A percentile compares a stretch with the other conserved stretches of the same genome.
Conservation (phyloP, 371 early-diverging fungal genomes). For the Rhizopus sp. region DNA sequence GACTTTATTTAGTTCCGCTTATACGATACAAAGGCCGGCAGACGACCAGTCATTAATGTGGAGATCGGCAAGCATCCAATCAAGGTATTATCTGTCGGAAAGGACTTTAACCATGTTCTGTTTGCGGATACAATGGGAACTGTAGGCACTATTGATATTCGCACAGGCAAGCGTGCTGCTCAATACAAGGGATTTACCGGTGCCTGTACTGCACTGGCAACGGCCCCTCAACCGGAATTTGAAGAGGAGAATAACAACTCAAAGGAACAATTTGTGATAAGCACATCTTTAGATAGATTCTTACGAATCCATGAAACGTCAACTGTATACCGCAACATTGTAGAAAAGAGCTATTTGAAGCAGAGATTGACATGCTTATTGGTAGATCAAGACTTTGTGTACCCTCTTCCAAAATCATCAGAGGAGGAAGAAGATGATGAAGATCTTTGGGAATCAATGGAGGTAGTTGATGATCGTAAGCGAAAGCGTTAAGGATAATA, state of each 20-base stretch:
- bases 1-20: constrained; percentile 60
- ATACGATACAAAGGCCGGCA: constrained; percentile 73
- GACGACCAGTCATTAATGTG: constrained; percentile 70
- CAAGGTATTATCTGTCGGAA: constrained; percentile 46
- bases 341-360: constrained; percentile 79
- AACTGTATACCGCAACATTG: constrained; percentile 55
- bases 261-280: constrained; percentile 41
- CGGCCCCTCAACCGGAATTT: constrained; percentile 33
- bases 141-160: constrained; percentile 67
- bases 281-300: constrained; percentile 79
- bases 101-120: constrained; percentile 60
- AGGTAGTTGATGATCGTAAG: constrained; percentile 23
- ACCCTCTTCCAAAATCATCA: constrained; percentile 34
- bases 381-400: constrained; percentile 60
- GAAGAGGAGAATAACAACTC: constrained; percentile 7
- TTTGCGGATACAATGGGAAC: constrained; percentile 79
- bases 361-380: constrained; percentile 73
- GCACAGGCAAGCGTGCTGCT: constrained; percentile 53
- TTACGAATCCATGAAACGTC: constrained; percentile 74
- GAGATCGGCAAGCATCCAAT: constrained; percentile 75
- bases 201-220: constrained; percentile 60
- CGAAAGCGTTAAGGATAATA: constrained; percentile 14
- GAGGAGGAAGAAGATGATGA: constrained; percentile 41
- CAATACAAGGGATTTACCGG: constrained; percentile 75
- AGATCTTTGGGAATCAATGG: constrained; percentile 55